Evolutionary conservation across 192 early-diverging fungal genomes (phyloP), one percentile per base, ranked within the genome.

Genomic region (Endogone sp.): DNA sequence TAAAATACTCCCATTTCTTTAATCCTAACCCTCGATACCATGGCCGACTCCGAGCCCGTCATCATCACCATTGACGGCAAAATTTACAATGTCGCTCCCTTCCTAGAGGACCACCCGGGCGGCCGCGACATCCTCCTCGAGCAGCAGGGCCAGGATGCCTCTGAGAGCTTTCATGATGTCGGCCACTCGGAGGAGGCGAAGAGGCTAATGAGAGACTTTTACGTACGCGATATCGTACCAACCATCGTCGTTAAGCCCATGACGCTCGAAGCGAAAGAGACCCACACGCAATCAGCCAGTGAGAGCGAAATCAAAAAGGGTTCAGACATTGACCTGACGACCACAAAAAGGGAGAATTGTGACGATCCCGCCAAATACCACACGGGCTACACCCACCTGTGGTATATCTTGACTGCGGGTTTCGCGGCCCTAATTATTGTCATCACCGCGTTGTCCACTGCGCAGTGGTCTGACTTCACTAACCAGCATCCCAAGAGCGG

Each of bases 111-210:
- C 37, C 37, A 49, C 37, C 37, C 37, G 37, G 37, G 37, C 37
- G 37, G 37, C 37, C 37, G 37, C 37, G 37, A 49, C 37, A 49
- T 49, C 16, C 37, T 49, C 37, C 37, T 49, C 9, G 37, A 49
- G 1, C 37, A 49, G 9, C 37, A 49, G 16, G 95, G 94, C 78
- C 82, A 82, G 67, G 94, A 96, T 71, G 91, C 93, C 29, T 92
- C 92, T 60, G 93, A 95, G 71, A 88, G 92, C 11, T 98, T 98
- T 78, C 93, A 98, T 67, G 95, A 98, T 76, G 93, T 98, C 72
- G 95, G 95, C 49, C 94, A 98, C 83, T 94, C 92, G 56, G 92
- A 95, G 37, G 95, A 98, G 75, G 94, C 95, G 16, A 49, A 49
- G 16, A 49, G 16, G 16, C 37, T 49, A 16, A 49, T 49, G 37